Percentiles rank a stretch among this genome's conserved stretches.
Evolutionary conservation across 179 eudicot species (phyloP).

Genomic region (Nepenthes alata): DNA sequence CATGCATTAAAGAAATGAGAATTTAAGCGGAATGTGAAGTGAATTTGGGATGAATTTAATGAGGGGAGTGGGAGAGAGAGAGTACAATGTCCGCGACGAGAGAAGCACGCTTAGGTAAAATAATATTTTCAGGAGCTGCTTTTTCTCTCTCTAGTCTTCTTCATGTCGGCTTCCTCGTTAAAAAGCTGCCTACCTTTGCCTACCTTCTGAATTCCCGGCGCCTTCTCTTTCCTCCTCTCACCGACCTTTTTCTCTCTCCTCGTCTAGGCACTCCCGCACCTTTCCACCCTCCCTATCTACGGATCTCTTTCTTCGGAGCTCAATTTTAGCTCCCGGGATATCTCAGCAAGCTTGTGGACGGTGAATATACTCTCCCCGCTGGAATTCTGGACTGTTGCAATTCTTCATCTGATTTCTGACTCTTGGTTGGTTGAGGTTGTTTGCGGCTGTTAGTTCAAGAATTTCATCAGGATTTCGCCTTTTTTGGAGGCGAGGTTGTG

Average conservation of each 20-base stretch:
- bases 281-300: not conserved
- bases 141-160: constrained; percentile 21
- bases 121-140: not conserved
- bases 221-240: not conserved
- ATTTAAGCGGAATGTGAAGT: not conserved
- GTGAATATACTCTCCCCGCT: not conserved
- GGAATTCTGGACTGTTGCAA: too few species aligned
- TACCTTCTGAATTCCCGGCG: not conserved
- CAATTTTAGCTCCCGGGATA: not conserved
- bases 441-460: too few species aligned
- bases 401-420: too few species aligned
- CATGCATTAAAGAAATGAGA: too few species aligned
- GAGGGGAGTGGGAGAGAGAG: not conserved
- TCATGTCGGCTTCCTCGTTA: constrained; percentile 35
- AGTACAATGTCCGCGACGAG: constrained; percentile 24
- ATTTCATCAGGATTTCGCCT: not conserved
- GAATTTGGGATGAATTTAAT: constrained; percentile 10
- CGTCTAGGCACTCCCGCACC: too few species aligned
- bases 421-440: too few species aligned
- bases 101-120: constrained; percentile 21
- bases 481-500: not conserved
- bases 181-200: constrained; percentile 7
- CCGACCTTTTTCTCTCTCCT: constrained; percentile 5
- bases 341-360: constrained; percentile 1
- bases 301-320: not conserved